Percentiles rank a stretch among this genome's conserved stretches.
These are phyloP conservation scores for Vigna mungo DNA, from an alignment of 306 rosid genomes.

Conservation along the genomic window DNA sequence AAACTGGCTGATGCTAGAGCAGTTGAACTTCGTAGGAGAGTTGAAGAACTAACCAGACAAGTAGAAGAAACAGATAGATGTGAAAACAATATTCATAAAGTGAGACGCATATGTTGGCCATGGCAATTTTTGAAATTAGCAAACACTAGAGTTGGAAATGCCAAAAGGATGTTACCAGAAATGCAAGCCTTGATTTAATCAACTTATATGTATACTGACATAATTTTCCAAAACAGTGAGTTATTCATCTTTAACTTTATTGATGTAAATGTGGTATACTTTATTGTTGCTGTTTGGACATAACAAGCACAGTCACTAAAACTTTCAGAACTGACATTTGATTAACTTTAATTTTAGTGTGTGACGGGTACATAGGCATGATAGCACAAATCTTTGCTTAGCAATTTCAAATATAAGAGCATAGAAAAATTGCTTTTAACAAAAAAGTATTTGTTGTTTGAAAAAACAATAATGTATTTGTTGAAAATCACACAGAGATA, in stretches of 20 bases:
- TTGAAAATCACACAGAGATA: no score
- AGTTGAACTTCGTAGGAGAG: constrained; percentile 56
- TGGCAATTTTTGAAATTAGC: constrained; percentile 63
- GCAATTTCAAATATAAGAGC: no score
- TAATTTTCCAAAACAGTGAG: constrained; percentile 18
- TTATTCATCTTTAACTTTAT: constrained; percentile 23
- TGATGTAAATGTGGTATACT: constrained; percentile 21
- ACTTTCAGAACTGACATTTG: neutral
- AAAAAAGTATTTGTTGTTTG: no score
- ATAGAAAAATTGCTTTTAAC: no score
- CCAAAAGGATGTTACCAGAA: constrained; percentile 70
- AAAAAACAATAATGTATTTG: no score
- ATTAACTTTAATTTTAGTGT: neutral
- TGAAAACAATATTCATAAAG: constrained; percentile 53
- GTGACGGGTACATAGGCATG: neutral
- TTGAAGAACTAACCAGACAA: constrained; percentile 69
- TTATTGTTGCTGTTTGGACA: neutral
- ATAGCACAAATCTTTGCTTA: no score
- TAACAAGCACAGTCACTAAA: neutral
- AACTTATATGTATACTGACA: constrained; percentile 32
- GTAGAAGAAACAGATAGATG: constrained; percentile 73
- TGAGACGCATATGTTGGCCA: constrained; percentile 84
- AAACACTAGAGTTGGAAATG: constrained; percentile 48
- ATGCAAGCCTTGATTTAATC: constrained; percentile 76
- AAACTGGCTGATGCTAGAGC: constrained; percentile 73